Evolutionary conservation across 805 yeast species (phyloP).

Genomic region (Citeromyces matritensis): DNA sequence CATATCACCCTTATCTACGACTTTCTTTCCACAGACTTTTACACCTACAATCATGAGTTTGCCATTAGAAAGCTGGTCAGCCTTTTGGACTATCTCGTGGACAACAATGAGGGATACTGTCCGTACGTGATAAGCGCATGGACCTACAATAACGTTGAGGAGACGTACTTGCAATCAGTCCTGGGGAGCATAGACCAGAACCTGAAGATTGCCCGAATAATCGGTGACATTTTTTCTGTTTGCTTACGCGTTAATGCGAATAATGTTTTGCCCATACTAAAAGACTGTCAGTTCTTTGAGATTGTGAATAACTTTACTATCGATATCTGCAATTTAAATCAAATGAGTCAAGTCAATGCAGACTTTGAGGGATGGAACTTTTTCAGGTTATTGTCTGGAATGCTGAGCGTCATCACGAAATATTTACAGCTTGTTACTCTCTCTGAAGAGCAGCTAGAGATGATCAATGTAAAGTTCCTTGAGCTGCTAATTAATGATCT

Average conservation of each 20-base stretch:
- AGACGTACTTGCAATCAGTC: not conserved
- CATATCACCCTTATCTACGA: no score
- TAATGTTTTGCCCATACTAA: conserved; percentile 19
- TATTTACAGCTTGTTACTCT: conserved; percentile 21
- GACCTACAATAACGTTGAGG: conserved; percentile 1
- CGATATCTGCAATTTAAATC: not conserved
- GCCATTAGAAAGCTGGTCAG: conserved; percentile 35
- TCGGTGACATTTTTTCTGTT: conserved; percentile 13
- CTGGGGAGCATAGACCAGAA: conserved; percentile 8
- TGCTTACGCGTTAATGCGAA: not conserved
- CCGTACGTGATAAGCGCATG: conserved; percentile 1
- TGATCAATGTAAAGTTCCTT: conserved; percentile 25
- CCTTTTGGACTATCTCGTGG: conserved; percentile 17
- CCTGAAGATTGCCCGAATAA: conserved; percentile 13
- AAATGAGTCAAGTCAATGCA: not conserved
- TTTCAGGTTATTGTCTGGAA: no score
- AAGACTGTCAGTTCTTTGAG: conserved; percentile 36
- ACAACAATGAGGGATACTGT: conserved; percentile 6
- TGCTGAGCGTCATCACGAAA: not conserved
- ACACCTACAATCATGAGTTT: conserved; percentile 21
- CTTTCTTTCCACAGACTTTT: conserved; percentile 7
- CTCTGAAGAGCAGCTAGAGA: conserved; percentile 27
- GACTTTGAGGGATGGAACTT: not conserved
- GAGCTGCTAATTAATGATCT: conserved; percentile 15
- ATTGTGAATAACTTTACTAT: conserved; percentile 14